Conservation (phyloP, 2,329 filamentous ascomycete species). For the Neofusicoccum sp. region DNA sequence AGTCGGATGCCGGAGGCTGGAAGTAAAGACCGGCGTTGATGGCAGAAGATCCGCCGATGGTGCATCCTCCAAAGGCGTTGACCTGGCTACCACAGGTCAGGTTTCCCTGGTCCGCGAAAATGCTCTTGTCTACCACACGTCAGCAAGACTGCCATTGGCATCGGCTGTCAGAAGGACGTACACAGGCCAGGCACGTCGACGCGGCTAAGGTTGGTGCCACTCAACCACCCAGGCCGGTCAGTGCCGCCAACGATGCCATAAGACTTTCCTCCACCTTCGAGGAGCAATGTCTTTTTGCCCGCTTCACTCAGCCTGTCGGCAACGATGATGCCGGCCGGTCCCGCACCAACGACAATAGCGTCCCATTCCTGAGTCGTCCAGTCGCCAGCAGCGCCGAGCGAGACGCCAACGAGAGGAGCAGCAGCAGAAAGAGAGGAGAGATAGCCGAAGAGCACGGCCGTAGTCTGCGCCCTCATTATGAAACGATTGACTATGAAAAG, state of each 20-base stretch:
- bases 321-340: slow-evolving; percentile 54
- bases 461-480: slow-evolving; percentile 4
- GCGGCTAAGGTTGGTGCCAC: slow-evolving; percentile 48
- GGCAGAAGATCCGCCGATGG: slow-evolving; percentile 52
- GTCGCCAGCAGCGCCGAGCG: background rate
- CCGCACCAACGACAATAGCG: slow-evolving; percentile 49
- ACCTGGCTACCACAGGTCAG: slow-evolving; percentile 45
- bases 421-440: background rate
- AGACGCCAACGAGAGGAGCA: slow-evolving; percentile 1
- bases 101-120: slow-evolving; percentile 44
- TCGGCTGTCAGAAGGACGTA: background rate
- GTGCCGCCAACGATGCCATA: slow-evolving; percentile 50
- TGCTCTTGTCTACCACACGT: slow-evolving; percentile 43
- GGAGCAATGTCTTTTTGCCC: slow-evolving; percentile 52
- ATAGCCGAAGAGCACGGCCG: slow-evolving; percentile 1
- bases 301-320: slow-evolving; percentile 53
- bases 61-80: slow-evolving; percentile 50
- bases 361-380: slow-evolving; percentile 20
- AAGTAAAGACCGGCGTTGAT: slow-evolving; percentile 57
- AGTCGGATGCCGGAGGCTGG: slow-evolving; percentile 54
- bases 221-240: slow-evolving; percentile 50
- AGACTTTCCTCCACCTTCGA: slow-evolving; percentile 53
- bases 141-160: background rate
- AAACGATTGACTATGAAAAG: background rate
- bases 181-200: slow-evolving; percentile 54